Evolutionary conservation across 1,284 basidiomycete genomes (phyloP), one percentile per base, ranked within the genome.

Genomic region (Moesziomyces globuligerus): DNA sequence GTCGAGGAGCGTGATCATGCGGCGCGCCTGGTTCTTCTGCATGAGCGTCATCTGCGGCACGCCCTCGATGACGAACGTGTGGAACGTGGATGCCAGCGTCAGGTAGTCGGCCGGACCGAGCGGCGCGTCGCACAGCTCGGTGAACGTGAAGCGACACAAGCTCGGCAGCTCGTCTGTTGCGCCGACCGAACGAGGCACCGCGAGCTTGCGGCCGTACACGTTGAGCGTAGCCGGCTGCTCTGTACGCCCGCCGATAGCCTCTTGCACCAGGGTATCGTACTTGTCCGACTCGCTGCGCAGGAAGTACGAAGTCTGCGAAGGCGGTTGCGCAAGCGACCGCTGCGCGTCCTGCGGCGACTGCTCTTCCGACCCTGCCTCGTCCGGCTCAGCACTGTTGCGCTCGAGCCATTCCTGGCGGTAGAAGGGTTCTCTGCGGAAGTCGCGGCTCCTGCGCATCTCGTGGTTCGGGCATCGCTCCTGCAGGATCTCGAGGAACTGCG

Each of bases 91-190:
- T 0, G 88, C 87, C 9, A 91, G 82, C 0, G 88, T 87, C 38
- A 90, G 83, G 78, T 90, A 91, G 80, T 91, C 89, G 9, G 89
- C 90, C 1, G 89, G 86, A 0, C 89, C 89, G 0, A 90, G 83
- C 0, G 89, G 85, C 84, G 87, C 84, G 53, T 89, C 87, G 77
- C 89, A 90, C 1, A 90, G 84, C 38, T 89, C 85, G 4, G 84
- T 72, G 75, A 90, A 91, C 0, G 85, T 85, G 79, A 89, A 89
- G 51, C 86, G 86, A 9, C 86, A 85, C 3, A 84, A 84, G 1
- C 81, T 83, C 1, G 83, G 84, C 13, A 43, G 43, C 0, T 24
- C 20, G 3, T 23, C 29, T 3, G 60, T 58, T 0, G 74, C 50
- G 7, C 56, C 24, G 11, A 78, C 76, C 2, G 85, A 81, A 80